Conservation (phyloP, 2,329 filamentous ascomycete genomes). For the Botrytis fragariae region DNA sequence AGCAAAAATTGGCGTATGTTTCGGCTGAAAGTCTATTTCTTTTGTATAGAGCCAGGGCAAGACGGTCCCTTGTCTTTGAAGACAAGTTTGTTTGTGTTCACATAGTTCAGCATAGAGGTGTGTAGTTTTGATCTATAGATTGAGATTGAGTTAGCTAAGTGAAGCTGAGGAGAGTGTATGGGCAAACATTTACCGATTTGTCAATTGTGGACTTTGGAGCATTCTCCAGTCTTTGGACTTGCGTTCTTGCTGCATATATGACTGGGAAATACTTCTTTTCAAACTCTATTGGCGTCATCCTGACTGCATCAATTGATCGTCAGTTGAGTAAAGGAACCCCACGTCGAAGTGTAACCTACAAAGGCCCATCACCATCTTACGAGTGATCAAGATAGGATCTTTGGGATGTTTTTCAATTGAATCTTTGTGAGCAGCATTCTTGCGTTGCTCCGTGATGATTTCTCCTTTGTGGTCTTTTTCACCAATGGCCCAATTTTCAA, state of each 20-base stretch:
- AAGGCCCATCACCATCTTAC: background rate
- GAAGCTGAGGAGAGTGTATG: background rate
- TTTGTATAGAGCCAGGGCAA: background rate
- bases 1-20: background rate
- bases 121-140: background rate
- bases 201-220: too few relatives aligned
- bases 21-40: background rate
- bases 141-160: background rate
- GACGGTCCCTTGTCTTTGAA: background rate
- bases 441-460: background rate
- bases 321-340: background rate
- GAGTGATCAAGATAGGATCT: background rate
- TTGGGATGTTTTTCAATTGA: background rate
- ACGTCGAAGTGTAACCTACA: background rate
- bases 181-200: background rate
- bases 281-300: background rate
- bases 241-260: background rate
- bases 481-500: background rate
- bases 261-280: background rate
- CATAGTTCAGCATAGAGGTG: background rate
- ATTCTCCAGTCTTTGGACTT: background rate
- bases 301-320: background rate
- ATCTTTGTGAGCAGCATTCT: background rate
- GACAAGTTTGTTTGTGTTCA: background rate
- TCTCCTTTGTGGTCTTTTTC: background rate